Conservation (phyloP, 1,284 basidiomycete genomes). For the Ganoderma meredithae region DNA sequence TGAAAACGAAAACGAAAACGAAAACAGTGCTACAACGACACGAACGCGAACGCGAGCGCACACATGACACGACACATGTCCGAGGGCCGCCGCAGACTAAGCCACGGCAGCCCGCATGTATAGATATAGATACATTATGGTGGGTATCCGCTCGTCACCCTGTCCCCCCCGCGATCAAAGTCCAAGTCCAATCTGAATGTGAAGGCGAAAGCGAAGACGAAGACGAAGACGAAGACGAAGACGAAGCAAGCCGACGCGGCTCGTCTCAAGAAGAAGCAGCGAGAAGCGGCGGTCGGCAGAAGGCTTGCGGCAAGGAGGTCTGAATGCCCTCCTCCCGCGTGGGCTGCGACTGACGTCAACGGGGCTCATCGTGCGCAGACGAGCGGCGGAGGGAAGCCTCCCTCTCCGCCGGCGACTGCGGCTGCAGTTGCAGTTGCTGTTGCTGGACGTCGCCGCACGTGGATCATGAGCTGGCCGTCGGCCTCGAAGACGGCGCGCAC, state of each 20-base stretch:
- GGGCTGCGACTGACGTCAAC: too few species aligned
- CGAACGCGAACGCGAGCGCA: too few species aligned
- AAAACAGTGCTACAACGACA: not conserved
- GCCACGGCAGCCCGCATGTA: not conserved
- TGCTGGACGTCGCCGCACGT: constrained; percentile 28
- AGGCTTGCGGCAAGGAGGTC: not conserved
- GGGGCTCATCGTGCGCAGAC: constrained; percentile 11
- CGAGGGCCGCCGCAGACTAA: not conserved
- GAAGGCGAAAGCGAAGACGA: not conserved
- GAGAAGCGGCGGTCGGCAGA: not conserved
- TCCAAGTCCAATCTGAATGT: not conserved
- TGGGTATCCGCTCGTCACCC: not conserved
- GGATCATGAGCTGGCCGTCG: constrained; percentile 36
- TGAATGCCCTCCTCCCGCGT: not conserved
- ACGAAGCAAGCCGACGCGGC: not conserved
- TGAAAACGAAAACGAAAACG: not conserved
- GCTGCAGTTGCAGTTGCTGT: not conserved
- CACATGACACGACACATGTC: not conserved
- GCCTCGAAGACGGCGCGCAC: constrained; percentile 36
- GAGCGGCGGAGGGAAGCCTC: constrained; percentile 16
- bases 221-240: not conserved
- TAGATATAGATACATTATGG: constrained; percentile 20
- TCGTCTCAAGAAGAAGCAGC: not conserved
- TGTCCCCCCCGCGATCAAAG: not conserved
- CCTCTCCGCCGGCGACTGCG: not conserved